Evolutionary conservation across 768 basidiomycete species (phyloP).

Genomic region (Russula sp.): DNA sequence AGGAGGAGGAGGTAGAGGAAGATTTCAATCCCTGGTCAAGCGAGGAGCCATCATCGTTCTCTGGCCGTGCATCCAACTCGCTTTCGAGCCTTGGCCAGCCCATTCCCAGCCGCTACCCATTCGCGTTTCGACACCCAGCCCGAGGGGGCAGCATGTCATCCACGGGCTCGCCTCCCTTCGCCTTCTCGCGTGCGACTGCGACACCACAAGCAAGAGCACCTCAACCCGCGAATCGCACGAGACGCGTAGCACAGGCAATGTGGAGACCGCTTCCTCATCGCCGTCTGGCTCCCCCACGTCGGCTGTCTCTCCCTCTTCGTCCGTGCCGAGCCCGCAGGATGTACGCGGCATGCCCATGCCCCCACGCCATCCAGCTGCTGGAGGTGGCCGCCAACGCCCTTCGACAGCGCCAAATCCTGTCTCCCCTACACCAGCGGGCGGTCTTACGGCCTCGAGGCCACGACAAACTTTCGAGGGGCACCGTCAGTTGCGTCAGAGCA

Average conservation of each 20-base stretch:
- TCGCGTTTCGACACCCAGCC: conserved; percentile 56
- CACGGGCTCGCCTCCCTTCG: conserved; percentile 38
- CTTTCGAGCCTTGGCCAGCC: conserved; percentile 84
- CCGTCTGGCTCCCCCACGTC: too few relatives aligned
- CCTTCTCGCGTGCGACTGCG: conserved; percentile 33
- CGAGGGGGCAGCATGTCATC: conserved; percentile 45
- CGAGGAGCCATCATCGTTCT: conserved; percentile 56
- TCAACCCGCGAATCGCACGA: conserved; percentile 41
- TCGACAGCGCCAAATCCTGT: too few relatives aligned
- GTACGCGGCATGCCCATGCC: too few relatives aligned
- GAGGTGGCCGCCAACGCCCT: too few relatives aligned
- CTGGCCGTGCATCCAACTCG: conserved; percentile 49
- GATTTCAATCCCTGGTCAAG: conserved; percentile 35
- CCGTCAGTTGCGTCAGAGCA: too few relatives aligned
- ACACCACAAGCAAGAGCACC: conserved; percentile 38
- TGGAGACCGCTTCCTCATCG: conserved; percentile 35
- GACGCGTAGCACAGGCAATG: conserved; percentile 53
- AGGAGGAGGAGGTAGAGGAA: conserved; percentile 42
- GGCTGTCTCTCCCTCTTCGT: too few relatives aligned
- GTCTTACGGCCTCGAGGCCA: too few relatives aligned
- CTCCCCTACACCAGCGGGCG: too few relatives aligned
- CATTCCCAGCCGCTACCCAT: conserved; percentile 69
- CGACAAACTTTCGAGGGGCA: too few relatives aligned
- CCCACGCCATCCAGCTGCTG: too few relatives aligned
- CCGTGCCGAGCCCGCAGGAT: too few relatives aligned